Conservation (phyloP, 2,329 filamentous ascomycete genomes). For the Graphiopsis chlorocephala region DNA sequence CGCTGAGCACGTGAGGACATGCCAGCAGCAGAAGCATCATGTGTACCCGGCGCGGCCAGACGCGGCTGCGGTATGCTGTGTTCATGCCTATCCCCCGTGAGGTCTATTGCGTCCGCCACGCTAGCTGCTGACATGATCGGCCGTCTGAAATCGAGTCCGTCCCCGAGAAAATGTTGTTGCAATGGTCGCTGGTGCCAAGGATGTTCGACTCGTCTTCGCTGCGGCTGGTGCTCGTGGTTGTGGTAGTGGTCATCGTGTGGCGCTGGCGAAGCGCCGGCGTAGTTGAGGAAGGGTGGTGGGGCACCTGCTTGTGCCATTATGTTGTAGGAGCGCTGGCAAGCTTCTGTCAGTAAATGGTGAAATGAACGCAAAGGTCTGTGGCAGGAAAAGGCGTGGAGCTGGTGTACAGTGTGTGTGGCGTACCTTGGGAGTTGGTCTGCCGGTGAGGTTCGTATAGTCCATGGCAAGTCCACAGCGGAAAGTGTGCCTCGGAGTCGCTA, state of each 20-base stretch:
- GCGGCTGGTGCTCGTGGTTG: slow-evolving; percentile 32
- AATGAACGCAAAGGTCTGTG: background rate
- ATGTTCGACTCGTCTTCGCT: slow-evolving; percentile 30
- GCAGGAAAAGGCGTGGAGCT: background rate
- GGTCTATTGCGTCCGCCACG: slow-evolving; percentile 18
- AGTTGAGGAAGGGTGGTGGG: slow-evolving; percentile 19
- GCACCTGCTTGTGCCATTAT: slow-evolving; percentile 20
- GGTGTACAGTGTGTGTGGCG: background rate
- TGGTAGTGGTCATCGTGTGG: slow-evolving; percentile 29
- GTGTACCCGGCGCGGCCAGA: background rate
- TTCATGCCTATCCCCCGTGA: slow-evolving; percentile 3
- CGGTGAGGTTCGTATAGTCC: background rate
- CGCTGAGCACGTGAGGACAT: slow-evolving; percentile 32
- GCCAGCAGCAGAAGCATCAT: slow-evolving; percentile 6
- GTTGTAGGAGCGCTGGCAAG: slow-evolving; percentile 17
- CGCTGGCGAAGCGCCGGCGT: slow-evolving; percentile 10
- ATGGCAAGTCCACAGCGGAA: background rate
- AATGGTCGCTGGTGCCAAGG: slow-evolving; percentile 22
- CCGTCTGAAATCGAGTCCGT: slow-evolving; percentile 55
- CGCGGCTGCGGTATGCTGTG: background rate
- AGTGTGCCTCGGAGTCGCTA: background rate
- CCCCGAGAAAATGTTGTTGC: slow-evolving; percentile 44
- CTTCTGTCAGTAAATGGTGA: background rate
- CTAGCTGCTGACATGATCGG: slow-evolving; percentile 42
- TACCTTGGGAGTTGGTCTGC: background rate